Percentiles rank a stretch among this genome's conserved stretches.
Conservation (phyloP, 306 rosid species). For the Cercis canadensis region DNA sequence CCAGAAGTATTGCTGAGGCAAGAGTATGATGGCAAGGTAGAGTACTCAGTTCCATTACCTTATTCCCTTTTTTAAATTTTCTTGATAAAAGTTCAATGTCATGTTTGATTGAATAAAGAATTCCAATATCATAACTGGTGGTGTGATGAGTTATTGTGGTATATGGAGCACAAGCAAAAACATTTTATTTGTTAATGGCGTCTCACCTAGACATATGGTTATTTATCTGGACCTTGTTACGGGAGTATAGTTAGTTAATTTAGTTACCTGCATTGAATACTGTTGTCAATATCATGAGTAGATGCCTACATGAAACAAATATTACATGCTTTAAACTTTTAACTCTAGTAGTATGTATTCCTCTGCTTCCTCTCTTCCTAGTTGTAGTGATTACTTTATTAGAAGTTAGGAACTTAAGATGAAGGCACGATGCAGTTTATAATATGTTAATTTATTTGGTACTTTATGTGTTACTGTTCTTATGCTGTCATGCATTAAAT, state of each 20-base stretch:
- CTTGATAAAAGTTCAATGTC: slow-evolving; percentile 5
- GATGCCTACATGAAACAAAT: background rate
- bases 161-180: slow-evolving; percentile 8
- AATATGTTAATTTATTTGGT: background rate
- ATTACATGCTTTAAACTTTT: background rate
- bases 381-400: too few relatives aligned
- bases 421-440: too few relatives aligned
- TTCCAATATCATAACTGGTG: slow-evolving; percentile 9
- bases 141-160: background rate
- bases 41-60: slow-evolving; percentile 16
- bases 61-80: background rate
- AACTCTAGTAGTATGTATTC: background rate
- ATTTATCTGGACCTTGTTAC: too few relatives aligned
- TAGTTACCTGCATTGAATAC: too few relatives aligned
- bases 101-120: slow-evolving; percentile 25
- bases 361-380: too few relatives aligned
- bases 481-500: slow-evolving; percentile 33
- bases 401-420: too few relatives aligned
- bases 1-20: slow-evolving; percentile 89
- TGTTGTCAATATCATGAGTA: background rate
- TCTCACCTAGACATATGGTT: slow-evolving; percentile 4
- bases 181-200: slow-evolving; percentile 12
- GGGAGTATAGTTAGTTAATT: too few relatives aligned
- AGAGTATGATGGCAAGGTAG: slow-evolving; percentile 96
- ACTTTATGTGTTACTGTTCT: slow-evolving; percentile 16